Evolutionary conservation across 768 basidiomycete genomes (phyloP), one percentile per base, ranked within the genome.

Genomic region (Boletus bicolor): DNA sequence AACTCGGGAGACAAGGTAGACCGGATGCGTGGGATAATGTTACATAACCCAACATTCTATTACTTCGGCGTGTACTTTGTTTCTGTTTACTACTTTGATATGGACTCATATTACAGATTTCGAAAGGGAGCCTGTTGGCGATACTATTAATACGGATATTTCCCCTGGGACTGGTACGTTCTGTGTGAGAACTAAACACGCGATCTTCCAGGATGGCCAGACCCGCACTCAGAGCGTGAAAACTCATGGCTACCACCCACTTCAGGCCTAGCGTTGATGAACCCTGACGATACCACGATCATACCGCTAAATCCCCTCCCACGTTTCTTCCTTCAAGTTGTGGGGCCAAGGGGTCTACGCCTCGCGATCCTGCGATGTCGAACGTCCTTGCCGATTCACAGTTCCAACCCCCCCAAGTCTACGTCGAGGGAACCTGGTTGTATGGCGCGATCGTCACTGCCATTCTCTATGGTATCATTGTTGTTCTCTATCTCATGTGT

Each of bases 371-470:
- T 28, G 36, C 43, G 32, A 72, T 71, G 69, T 51, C 53, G 32
- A 56, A 30, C 32, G 19, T 17, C 49, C 54, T 36, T 1, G 45
- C 30, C 41, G 56, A 60, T 10, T 7, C 59, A 0, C 58, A 63
- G 47, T 56, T 19, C 53, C 53, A 60, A 7, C 43, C 60, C 0
- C 52, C 54, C 2, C 21, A 55, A 19, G 39, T 69, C 53, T 71
- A 55, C 43, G 54, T 41, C 17, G 71, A 71, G 41, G 65, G 69
- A 0, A 62, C 71, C 8, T 71, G 69, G 69, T 37, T 71, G 7
- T 65, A 71, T 10, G 69, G 69, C 10, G 67, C 71, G 7, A 61
- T 71, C 50, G 62, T 65, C 46, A 65, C 69, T 12, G 54, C 58
- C 34, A 37, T 68, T 38, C 55, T 67, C 47, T 71, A 72, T 48